Percentiles rank a stretch among this genome's conserved stretches.
Conservation (phyloP, 768 basidiomycete species). For the Termitomyces sp. region DNA sequence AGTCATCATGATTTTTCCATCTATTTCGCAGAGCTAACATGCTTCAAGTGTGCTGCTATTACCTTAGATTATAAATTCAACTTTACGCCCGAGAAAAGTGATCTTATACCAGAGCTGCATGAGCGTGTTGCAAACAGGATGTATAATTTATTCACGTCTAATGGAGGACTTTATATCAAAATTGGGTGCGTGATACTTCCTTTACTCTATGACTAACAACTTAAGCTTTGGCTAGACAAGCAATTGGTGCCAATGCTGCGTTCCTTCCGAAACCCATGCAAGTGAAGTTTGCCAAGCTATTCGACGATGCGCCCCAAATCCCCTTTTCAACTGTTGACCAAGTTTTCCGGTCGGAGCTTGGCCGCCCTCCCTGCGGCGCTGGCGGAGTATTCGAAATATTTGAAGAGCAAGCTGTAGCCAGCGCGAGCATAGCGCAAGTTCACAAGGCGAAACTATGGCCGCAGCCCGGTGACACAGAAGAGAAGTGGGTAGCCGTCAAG, state of each 20-base stretch:
- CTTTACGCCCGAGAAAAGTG: conserved; percentile 69
- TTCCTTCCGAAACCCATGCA: conserved; percentile 82
- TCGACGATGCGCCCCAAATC: conserved; percentile 87
- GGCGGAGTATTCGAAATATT: conserved; percentile 78
- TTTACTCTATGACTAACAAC: not conserved
- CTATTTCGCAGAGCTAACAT: not conserved
- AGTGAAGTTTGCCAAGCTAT: conserved; percentile 75
- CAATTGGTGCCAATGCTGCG: conserved; percentile 82
- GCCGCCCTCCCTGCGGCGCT: conserved; percentile 59
- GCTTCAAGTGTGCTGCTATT: conserved; percentile 59
- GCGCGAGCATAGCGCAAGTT: conserved; percentile 91
- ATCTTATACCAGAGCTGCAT: conserved; percentile 77
- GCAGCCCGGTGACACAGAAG: conserved; percentile 33
- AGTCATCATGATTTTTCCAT: conserved; percentile 11
- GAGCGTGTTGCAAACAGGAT: conserved; percentile 80
- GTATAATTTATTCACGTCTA: conserved; percentile 71
- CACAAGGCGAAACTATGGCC: conserved; percentile 67
- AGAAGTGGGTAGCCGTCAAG: conserved; percentile 87
- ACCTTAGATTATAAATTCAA: conserved; percentile 86
- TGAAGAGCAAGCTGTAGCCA: conserved; percentile 73
- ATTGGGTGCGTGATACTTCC: conserved; percentile 43
- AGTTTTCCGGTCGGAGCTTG: conserved; percentile 71
- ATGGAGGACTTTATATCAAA: conserved; percentile 86
- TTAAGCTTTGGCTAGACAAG: conserved; percentile 47
- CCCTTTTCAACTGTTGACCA: conserved; percentile 63